Conservation (phyloP, 306 rosid species). For the Vachellia pachyceras region DNA sequence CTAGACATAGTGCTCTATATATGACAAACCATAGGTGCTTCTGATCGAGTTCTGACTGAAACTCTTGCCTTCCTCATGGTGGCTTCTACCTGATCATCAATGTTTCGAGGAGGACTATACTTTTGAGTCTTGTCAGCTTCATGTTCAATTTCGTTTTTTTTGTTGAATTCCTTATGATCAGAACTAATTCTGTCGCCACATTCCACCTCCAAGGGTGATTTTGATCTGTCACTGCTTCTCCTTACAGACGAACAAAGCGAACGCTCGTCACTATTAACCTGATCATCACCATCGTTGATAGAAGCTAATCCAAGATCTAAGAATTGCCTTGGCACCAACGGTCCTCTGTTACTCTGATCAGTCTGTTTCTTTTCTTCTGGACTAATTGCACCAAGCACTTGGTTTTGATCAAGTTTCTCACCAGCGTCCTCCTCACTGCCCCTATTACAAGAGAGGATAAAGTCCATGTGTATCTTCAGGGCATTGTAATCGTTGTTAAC, state of each 20-base stretch:
- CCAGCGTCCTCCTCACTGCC: conserved; percentile 17
- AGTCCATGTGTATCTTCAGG: conserved; percentile 51
- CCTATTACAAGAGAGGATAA: conserved; percentile 44
- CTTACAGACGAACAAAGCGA: conserved; percentile 57
- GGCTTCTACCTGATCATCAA: conserved; percentile 79
- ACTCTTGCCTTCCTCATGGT: conserved; percentile 84
- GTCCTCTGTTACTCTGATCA: conserved; percentile 28
- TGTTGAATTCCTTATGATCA: conserved; percentile 44
- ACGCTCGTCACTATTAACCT: conserved; percentile 38
- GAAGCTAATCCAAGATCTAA: conserved; percentile 74
- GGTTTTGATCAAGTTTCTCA: conserved; percentile 32
- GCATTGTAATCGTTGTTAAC: conserved; percentile 49
- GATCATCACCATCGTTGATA: conserved; percentile 4
- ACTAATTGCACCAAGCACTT: conserved; percentile 24
- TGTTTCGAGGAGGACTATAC: conserved; percentile 49
- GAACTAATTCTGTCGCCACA: conserved; percentile 40
- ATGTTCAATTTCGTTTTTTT: conserved; percentile 45
- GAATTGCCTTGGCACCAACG: conserved; percentile 60
- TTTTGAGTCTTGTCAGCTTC: conserved; percentile 57
- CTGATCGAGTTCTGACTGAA: conserved; percentile 80
- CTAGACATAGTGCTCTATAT: not conserved
- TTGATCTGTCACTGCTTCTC: conserved; percentile 48
- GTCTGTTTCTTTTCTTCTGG: conserved; percentile 38
- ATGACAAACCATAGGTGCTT: conserved; percentile 67
- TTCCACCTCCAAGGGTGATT: conserved; percentile 44